Evolutionary conservation across 1,139 yeast species (phyloP).

Genomic region (Wickerhamomyces sp.): DNA sequence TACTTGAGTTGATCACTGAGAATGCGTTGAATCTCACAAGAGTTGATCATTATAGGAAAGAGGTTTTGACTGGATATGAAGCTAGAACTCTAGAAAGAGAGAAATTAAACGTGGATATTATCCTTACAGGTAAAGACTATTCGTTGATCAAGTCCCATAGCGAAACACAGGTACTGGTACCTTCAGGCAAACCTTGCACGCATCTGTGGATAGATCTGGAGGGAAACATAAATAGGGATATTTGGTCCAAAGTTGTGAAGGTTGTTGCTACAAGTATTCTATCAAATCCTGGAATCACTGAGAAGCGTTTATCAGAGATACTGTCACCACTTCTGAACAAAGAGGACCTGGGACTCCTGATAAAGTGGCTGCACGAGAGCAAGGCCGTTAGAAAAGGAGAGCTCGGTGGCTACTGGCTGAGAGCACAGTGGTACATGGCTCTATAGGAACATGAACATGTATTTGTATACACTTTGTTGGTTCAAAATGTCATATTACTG

Average conservation of each 20-base stretch:
- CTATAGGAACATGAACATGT: slow-evolving; percentile 10
- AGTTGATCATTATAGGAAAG: slow-evolving; percentile 46
- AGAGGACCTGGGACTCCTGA: slow-evolving; percentile 45
- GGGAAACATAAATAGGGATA: slow-evolving; percentile 51
- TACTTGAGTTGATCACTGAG: slow-evolving; percentile 43
- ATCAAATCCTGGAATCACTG: slow-evolving; percentile 63
- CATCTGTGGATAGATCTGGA: slow-evolving; percentile 68
- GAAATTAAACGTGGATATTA: slow-evolving; percentile 59
- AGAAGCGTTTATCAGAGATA: slow-evolving; percentile 30
- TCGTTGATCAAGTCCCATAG: slow-evolving; percentile 9
- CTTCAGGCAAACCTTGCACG: slow-evolving; percentile 59
- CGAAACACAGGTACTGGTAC: slow-evolving; percentile 32
- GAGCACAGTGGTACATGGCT: slow-evolving; percentile 47
- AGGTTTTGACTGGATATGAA: slow-evolving; percentile 48
- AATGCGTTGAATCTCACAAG: slow-evolving; percentile 40
- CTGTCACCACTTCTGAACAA: slow-evolving; percentile 41
- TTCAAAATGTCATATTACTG: too few species aligned
- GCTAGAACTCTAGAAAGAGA: slow-evolving; percentile 60
- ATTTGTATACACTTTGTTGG: background rate
- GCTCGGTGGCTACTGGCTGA: slow-evolving; percentile 46
- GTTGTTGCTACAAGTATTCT: slow-evolving; percentile 48
- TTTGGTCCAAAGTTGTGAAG: slow-evolving; percentile 58
- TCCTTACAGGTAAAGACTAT: slow-evolving; percentile 22
- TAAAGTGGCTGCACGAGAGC: slow-evolving; percentile 54
- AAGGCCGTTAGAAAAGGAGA: slow-evolving; percentile 37